Conservation (phyloP, 108 stramenopile species). For the Thalassiosira profunda region DNA sequence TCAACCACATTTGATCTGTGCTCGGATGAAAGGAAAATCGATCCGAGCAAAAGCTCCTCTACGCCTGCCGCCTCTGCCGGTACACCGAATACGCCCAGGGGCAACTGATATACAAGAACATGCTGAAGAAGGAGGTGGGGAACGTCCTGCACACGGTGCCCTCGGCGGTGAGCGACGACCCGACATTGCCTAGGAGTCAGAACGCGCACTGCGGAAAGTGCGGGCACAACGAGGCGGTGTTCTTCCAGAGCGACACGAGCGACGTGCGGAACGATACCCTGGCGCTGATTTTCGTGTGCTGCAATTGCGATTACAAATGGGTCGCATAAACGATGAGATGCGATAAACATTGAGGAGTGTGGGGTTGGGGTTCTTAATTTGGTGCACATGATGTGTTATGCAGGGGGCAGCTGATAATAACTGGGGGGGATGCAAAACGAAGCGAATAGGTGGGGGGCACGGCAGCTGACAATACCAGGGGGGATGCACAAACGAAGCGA, state of each 20-base stretch:
- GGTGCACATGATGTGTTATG: too few species aligned
- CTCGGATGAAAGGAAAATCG: slow-evolving; percentile 66
- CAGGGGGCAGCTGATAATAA: too few species aligned
- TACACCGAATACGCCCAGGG: slow-evolving; percentile 74
- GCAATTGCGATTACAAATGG: slow-evolving; percentile 93
- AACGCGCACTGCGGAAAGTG: slow-evolving; percentile 88
- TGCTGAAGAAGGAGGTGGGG: slow-evolving; percentile 85
- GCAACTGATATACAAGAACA: slow-evolving; percentile 82
- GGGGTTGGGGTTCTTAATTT: too few species aligned
- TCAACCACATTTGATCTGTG: background rate
- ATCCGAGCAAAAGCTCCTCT: slow-evolving; percentile 65
- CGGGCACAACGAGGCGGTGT: slow-evolving; percentile 91
- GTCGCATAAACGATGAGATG: slow-evolving; percentile 34
- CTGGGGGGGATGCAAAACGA: too few species aligned
- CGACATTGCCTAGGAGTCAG: slow-evolving; percentile 86
- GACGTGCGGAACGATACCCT: slow-evolving; percentile 79
- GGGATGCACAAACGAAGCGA: too few species aligned
- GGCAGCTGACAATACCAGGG: too few species aligned
- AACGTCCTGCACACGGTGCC: slow-evolving; percentile 87
- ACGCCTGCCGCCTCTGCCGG: slow-evolving; percentile 88
- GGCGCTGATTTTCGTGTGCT: slow-evolving; percentile 93
- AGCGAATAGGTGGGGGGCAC: too few species aligned
- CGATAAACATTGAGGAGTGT: too few species aligned
- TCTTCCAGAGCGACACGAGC: slow-evolving; percentile 84
- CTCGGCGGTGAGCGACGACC: slow-evolving; percentile 85